Percentiles rank a stretch among this genome's conserved stretches.
Conservation (phyloP, 208 protist species). For the Leishmania tropica region DNA sequence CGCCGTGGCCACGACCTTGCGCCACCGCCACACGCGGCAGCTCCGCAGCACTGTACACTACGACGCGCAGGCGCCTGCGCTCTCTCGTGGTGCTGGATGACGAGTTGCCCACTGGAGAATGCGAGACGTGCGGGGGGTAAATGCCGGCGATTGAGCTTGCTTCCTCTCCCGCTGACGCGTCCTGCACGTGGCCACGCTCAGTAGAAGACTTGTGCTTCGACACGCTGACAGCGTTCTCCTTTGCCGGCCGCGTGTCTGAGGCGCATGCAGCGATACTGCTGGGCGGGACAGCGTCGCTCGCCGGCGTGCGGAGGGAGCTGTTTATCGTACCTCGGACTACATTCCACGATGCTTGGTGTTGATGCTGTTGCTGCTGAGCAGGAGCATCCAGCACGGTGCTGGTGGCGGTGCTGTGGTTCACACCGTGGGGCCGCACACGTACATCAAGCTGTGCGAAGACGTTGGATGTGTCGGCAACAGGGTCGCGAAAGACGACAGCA, state of each 20-base stretch:
- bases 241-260: neutral
- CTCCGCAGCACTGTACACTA: slow-evolving; percentile 57
- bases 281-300: slow-evolving; percentile 6
- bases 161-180: neutral
- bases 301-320: neutral
- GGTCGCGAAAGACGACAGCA: slow-evolving; percentile 69
- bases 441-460: slow-evolving; percentile 39
- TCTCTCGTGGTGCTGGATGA: neutral
- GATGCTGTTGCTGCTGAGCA: neutral
- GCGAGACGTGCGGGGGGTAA: slow-evolving; percentile 2
- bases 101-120: neutral
- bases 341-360: neutral
- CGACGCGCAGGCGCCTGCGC: slow-evolving; percentile 50
- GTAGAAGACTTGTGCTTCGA: neutral
- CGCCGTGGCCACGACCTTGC: neutral
- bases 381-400: neutral
- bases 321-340: neutral
- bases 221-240: neutral
- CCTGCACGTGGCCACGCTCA: too few species aligned
- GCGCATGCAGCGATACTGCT: slow-evolving; percentile 5
- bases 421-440: neutral
- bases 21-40: slow-evolving; percentile 56
- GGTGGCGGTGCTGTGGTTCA: neutral
- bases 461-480: slow-evolving; percentile 51
- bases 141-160: neutral